phyloP scores from a whole-genome alignment of 2,329 filamentous ascomycete species.

The Aotearoamyces nothofagi region DNA sequence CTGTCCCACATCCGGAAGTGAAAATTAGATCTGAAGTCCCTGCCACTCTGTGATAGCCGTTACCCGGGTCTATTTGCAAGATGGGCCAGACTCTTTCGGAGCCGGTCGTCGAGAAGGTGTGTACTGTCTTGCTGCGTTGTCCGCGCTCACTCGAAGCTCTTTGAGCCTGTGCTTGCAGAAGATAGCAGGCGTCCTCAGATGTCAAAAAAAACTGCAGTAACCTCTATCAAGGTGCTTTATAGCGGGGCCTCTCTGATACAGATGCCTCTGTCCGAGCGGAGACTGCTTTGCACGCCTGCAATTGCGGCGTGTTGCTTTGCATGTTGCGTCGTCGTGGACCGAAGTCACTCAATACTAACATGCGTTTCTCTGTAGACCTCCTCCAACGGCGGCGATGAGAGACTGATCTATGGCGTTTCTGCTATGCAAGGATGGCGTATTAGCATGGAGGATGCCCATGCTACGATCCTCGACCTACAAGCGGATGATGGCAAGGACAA shows the following conservation, averaged over 20 bases:
- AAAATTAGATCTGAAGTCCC: slow-evolving; percentile 4
- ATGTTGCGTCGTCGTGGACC: background rate
- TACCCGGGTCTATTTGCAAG: slow-evolving; percentile 7
- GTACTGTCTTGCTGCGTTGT: slow-evolving; percentile 16
- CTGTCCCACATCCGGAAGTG: background rate
- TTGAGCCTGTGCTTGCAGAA: background rate
- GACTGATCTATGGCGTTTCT: slow-evolving; percentile 84
- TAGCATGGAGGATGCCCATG: slow-evolving; percentile 98
- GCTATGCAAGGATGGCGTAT: slow-evolving; percentile 99
- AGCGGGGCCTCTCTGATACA: too few relatives aligned
- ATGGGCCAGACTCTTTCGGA: slow-evolving; percentile 99
- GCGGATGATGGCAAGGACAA: slow-evolving; percentile 34
- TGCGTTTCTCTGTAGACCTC: slow-evolving; percentile 47
- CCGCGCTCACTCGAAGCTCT: slow-evolving; percentile 1
- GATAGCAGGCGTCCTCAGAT: slow-evolving; percentile 1
- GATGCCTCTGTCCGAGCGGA: slow-evolving; percentile 1
- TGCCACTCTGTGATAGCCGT: slow-evolving; percentile 10
- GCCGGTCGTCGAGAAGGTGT: slow-evolving; percentile 97
- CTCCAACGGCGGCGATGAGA: slow-evolving; percentile 80
- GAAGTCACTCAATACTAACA: slow-evolving; percentile 14
- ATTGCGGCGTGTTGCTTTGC: background rate
- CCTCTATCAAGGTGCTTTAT: too few relatives aligned
- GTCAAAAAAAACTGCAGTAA: background rate
- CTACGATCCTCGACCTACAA: slow-evolving; percentile 75
- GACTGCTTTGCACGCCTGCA: slow-evolving; percentile 1